Conservation (phyloP, 306 rosid genomes). For the Myrica gale region DNA sequence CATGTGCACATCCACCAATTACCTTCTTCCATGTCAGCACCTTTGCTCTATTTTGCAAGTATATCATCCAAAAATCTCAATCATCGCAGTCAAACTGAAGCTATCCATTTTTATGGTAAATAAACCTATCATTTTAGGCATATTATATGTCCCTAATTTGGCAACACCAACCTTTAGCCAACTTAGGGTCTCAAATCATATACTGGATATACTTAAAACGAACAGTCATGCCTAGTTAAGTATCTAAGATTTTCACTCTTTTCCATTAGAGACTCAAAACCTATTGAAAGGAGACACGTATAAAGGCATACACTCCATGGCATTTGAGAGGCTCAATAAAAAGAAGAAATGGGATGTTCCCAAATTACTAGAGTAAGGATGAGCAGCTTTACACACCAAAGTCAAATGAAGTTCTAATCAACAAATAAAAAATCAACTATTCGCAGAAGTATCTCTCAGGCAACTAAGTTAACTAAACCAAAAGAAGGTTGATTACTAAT, state of each 20-base stretch:
- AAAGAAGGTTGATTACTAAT: background rate
- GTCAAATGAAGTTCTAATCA: background rate
- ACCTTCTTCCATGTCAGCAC: background rate
- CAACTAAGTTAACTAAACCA: background rate
- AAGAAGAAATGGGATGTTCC: background rate
- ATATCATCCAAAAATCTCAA: background rate
- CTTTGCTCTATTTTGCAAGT: background rate
- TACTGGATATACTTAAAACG: too few species aligned
- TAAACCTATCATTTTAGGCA: background rate
- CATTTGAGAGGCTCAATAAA: too few species aligned
- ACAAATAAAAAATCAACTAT: background rate
- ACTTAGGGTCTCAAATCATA: background rate
- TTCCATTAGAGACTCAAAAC: background rate
- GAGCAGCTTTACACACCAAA: background rate
- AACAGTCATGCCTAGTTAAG: background rate
- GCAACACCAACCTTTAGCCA: background rate
- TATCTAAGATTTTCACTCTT: background rate
- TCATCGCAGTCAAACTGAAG: background rate
- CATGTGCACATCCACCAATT: background rate
- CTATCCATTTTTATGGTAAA: background rate
- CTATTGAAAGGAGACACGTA: background rate
- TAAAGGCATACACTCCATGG: background rate
- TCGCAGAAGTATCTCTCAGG: background rate
- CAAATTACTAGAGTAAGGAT: background rate
- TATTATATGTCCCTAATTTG: background rate